These are phyloP conservation scores for Pseudocercospora musae DNA, from an alignment of 2,329 filamentous ascomycete genomes.

Conservation along the genomic window DNA sequence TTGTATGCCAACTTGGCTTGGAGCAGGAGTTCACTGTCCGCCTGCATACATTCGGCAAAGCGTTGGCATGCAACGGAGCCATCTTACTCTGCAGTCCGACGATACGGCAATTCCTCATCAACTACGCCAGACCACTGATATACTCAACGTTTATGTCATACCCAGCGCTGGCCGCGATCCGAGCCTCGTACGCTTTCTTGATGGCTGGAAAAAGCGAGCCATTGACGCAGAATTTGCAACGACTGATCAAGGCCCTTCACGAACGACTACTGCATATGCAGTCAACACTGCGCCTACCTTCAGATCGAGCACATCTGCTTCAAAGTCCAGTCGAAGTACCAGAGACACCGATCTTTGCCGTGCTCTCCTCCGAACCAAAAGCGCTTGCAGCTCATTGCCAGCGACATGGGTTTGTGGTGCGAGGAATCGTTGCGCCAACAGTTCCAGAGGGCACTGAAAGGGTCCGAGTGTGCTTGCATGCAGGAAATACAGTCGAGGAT, in stretches of 20 bases:
- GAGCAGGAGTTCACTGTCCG: slow-evolving; percentile 57
- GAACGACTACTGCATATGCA: slow-evolving; percentile 43
- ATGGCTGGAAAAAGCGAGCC: slow-evolving; percentile 47
- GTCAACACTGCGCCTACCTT: slow-evolving; percentile 29
- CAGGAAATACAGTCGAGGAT: slow-evolving; percentile 59
- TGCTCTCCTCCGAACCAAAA: slow-evolving; percentile 58
- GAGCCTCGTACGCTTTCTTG: slow-evolving; percentile 58
- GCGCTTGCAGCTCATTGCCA: slow-evolving; percentile 61
- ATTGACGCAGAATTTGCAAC: slow-evolving; percentile 46
- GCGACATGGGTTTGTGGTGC: slow-evolving; percentile 55
- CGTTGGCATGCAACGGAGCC: slow-evolving; percentile 64
- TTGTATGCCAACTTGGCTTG: slow-evolving; percentile 57
- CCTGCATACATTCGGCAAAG: slow-evolving; percentile 66
- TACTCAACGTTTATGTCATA: slow-evolving; percentile 69
- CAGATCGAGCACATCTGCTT: slow-evolving; percentile 23
- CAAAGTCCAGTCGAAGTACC: slow-evolving; percentile 40
- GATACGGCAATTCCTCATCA: slow-evolving; percentile 64
- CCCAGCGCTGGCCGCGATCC: slow-evolving; percentile 58
- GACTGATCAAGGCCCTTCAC: slow-evolving; percentile 47
- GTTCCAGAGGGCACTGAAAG: slow-evolving; percentile 62
- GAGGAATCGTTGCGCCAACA: slow-evolving; percentile 66
- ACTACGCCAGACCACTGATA: slow-evolving; percentile 72
- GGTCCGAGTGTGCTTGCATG: slow-evolving; percentile 66
- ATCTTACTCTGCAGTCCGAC: slow-evolving; percentile 60
- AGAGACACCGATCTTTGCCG: slow-evolving; percentile 61